phyloP scores from a whole-genome alignment of 179 eudicot genomes.

The Heliamphora pulchella region DNA sequence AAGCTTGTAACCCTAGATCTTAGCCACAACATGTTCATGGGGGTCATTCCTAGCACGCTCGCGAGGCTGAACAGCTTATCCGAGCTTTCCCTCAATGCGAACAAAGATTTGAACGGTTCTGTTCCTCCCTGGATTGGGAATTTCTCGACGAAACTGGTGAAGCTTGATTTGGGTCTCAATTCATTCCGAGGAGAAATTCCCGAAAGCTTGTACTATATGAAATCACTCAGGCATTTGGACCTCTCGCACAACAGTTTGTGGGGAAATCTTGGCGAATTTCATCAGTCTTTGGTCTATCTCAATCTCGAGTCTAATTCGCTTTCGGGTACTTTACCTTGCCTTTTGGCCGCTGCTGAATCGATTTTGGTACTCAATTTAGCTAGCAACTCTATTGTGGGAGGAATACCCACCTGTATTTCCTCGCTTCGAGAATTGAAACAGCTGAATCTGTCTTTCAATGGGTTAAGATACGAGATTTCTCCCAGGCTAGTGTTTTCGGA shows the following conservation, averaged over 20 bases:
- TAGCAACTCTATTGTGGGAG: conserved; percentile 65
- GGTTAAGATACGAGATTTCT: conserved; percentile 58
- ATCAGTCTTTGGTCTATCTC: conserved; percentile 55
- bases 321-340: conserved; percentile 75
- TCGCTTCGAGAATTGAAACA: conserved; percentile 46
- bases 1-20: conserved; percentile 45
- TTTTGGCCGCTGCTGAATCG: conserved; percentile 47
- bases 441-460: conserved; percentile 65
- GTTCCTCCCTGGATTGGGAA: conserved; percentile 69
- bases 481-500: conserved; percentile 68
- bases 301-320: conserved; percentile 56
- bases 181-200: conserved; percentile 61
- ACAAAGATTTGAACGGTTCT: conserved; percentile 36
- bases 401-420: conserved; percentile 76
- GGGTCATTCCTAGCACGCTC: conserved; percentile 43
- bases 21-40: conserved; percentile 45
- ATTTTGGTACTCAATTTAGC: conserved; percentile 61
- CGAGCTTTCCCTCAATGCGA: conserved; percentile 44
- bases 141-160: conserved; percentile 43
- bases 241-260: conserved; percentile 55
- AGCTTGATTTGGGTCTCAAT: conserved; percentile 51
- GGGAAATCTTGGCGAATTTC: conserved; percentile 57
- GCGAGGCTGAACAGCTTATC: conserved; percentile 32
- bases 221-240: conserved; percentile 55
- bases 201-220: conserved; percentile 42